Evolutionary conservation across 1,139 yeast species (phyloP), one percentile per base, ranked within the genome.

Genomic region (Starmera stellimalicola): DNA sequence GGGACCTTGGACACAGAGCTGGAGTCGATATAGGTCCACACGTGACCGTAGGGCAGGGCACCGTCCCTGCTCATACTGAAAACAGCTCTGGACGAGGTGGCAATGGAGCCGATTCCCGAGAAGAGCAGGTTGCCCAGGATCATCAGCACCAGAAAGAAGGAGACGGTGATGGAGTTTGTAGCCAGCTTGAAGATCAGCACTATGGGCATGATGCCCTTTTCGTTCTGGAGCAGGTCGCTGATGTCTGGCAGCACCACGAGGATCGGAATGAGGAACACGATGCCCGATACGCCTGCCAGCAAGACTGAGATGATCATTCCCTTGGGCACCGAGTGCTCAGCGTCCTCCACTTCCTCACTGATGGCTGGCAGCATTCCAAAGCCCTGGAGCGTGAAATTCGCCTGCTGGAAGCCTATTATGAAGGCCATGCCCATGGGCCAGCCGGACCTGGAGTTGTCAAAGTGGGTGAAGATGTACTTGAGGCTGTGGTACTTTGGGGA

Each of bases 51-150:
- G 0, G 95, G 95, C 31, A 85, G 60, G 0, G 93, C 95, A 30
- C 82, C 87, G 54, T 85, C 96, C 57, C 96, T 73, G 34, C 94
- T 84, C 58, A 85, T 77, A 11, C 94, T 85, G 61, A 77, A 85
- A 1, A 88, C 81, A 24, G 84, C 77, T 62, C 95, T 73, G 6
- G 94, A 82, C 1, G 93, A 88, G 0, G 95, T 83, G 0, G 94
- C 82, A 23, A 83, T 65, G 18, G 91, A 67, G 25, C 94, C 93
- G 37, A 81, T 77, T 5, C 87, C 78, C 29, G 87, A 91, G 52
- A 82, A 80, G 16, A 80, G 48, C 29, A 82, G 72, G 17, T 91
- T 80, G 0, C 88, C 87, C 27, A 79, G 61, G 39, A 82, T 68
- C 48, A 82, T 62, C 17, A 81, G 55, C 2, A 76, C 82, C 41